Evolutionary conservation across 768 basidiomycete genomes (phyloP).

Genomic region (Russula abietina): DNA sequence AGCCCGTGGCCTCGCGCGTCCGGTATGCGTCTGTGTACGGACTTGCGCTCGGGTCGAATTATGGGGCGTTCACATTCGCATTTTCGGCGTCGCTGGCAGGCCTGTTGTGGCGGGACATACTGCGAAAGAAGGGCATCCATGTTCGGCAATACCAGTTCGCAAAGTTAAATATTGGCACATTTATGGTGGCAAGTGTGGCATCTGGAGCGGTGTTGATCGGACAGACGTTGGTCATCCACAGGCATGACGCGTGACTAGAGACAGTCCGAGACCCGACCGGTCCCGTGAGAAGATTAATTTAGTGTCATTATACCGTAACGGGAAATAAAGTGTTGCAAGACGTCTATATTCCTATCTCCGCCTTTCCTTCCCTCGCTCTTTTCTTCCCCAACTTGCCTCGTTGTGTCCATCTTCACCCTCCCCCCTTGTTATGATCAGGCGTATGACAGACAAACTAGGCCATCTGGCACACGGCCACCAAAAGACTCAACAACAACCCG

Average conservation of each 20-base stretch:
- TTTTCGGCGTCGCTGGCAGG: constrained; percentile 88
- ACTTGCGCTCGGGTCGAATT: constrained; percentile 81
- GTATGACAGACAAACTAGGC: constrained; percentile 33
- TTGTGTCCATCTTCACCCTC: neutral
- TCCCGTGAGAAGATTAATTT: neutral
- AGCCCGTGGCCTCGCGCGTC: constrained; percentile 11
- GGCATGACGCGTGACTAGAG: neutral
- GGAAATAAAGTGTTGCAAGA: neutral
- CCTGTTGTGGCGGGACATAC: constrained; percentile 72
- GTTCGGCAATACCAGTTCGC: constrained; percentile 63
- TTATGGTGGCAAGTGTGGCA: constrained; percentile 59
- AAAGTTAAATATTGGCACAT: constrained; percentile 64
- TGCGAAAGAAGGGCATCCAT: constrained; percentile 63
- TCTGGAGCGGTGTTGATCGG: constrained; percentile 66
- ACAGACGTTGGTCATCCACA: constrained; percentile 47
- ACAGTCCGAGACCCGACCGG: neutral
- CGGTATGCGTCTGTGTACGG: constrained; percentile 35
- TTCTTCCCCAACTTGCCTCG: neutral
- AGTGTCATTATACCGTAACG: constrained; percentile 19
- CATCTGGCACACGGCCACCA: constrained; percentile 27
- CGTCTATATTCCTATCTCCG: neutral
- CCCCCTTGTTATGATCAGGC: constrained; percentile 29
- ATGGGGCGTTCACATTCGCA: constrained; percentile 85
- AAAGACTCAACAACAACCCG: constrained; percentile 23
- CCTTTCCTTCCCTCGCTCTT: neutral